These are phyloP conservation scores for Sporothrix dimorphospora DNA, from an alignment of 2,329 filamentous ascomycete genomes.

Conservation along the genomic window DNA sequence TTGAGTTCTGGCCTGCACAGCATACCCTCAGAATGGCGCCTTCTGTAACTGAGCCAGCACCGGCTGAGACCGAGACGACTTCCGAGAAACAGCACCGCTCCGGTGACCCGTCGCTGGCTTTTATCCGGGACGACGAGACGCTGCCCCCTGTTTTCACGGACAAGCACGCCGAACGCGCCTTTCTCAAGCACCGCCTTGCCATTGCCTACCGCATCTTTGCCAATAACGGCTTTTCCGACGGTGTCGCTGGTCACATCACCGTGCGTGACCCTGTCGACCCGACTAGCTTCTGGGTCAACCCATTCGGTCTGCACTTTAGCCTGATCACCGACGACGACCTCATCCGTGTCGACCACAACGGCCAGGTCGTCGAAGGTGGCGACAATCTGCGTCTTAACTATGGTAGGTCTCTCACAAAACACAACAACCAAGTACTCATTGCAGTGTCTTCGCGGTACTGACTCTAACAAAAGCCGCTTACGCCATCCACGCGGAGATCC, in stretches of 20 bases:
- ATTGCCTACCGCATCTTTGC: constrained; percentile 60
- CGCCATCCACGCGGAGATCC: constrained; percentile 48
- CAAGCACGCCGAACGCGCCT: constrained; percentile 49
- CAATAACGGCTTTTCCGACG: constrained; percentile 60
- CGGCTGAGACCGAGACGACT: not conserved
- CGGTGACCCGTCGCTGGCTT: constrained; percentile 32
- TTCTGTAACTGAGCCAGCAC: constrained; percentile 20
- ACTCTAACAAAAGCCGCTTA: constrained; percentile 28
- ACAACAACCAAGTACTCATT: too few relatives aligned
- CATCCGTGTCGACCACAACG: constrained; percentile 63
- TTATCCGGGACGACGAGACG: constrained; percentile 27
- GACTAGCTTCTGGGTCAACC: constrained; percentile 67
- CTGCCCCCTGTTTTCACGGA: constrained; percentile 33
- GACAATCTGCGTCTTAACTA: constrained; percentile 29
- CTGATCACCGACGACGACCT: constrained; percentile 65
- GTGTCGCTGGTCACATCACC: constrained; percentile 67
- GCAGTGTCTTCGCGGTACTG: not conserved
- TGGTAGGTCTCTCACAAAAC: not conserved
- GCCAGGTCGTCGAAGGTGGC: constrained; percentile 64
- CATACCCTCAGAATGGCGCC: constrained; percentile 27
- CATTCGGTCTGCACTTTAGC: constrained; percentile 57
- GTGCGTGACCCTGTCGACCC: constrained; percentile 62
- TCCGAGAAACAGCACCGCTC: constrained; percentile 24
- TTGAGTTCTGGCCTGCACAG: not conserved
- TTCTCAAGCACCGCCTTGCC: constrained; percentile 56